Percentiles rank a stretch among this genome's conserved stretches.
phyloP scores from a whole-genome alignment of 805 yeast genomes.

The Yarrowia sp. region DNA sequence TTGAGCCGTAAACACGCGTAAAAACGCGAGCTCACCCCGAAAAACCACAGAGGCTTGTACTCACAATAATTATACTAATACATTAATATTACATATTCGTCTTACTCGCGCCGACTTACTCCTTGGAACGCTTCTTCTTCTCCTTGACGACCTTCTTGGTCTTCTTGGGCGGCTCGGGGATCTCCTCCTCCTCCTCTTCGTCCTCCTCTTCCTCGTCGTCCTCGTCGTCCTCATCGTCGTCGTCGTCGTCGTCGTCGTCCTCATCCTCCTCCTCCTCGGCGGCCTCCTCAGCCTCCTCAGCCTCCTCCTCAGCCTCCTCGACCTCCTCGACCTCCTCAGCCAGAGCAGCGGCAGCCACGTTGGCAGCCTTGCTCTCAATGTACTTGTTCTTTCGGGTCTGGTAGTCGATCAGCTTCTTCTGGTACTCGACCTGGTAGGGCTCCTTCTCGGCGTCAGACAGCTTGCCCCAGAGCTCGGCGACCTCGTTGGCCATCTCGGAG shows the following conservation, averaged over 20 bases:
- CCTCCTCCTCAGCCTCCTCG: slow-evolving; percentile 37
- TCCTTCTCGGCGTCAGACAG: slow-evolving; percentile 67
- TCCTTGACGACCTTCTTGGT: slow-evolving; percentile 8
- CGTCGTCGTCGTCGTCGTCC: slow-evolving; percentile 47
- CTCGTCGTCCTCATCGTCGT: slow-evolving; percentile 35
- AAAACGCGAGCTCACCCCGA: neutral
- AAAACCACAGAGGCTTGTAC: neutral
- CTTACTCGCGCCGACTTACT: neutral
- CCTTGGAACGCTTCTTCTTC: slow-evolving; percentile 13
- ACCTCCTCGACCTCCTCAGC: slow-evolving; percentile 36
- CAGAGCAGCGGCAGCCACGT: slow-evolving; percentile 32
- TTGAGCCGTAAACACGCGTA: too few relatives aligned
- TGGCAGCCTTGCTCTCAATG: slow-evolving; percentile 37
- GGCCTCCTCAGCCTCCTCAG: slow-evolving; percentile 47
- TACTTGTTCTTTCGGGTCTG: slow-evolving; percentile 49
- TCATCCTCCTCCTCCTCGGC: slow-evolving; percentile 53
- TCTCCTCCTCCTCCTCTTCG: slow-evolving; percentile 28
- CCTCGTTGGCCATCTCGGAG: slow-evolving; percentile 73
- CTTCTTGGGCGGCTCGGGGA: slow-evolving; percentile 16
- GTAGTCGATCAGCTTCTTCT: slow-evolving; percentile 46
- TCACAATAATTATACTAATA: slow-evolving; percentile 7
- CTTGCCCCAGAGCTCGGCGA: slow-evolving; percentile 75
- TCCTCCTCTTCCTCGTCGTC: slow-evolving; percentile 42
- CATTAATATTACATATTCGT: slow-evolving; percentile 11
- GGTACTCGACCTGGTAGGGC: slow-evolving; percentile 60